These are phyloP conservation scores for Neurospora sp. DNA, from an alignment of 495 filamentous ascomycete species.

Conservation along the genomic window DNA sequence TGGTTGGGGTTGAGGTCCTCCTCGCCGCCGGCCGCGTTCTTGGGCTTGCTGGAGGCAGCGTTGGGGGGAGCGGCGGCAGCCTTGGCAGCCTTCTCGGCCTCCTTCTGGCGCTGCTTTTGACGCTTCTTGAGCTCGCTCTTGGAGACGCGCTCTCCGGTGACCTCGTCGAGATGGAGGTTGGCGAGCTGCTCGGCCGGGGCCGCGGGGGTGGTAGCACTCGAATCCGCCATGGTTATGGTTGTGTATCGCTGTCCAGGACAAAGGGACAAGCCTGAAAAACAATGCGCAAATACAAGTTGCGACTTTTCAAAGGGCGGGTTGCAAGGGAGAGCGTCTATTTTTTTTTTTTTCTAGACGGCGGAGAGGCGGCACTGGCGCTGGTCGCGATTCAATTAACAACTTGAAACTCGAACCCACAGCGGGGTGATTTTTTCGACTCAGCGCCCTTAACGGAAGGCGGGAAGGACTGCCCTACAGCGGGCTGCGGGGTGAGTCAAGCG, in stretches of 20 bases:
- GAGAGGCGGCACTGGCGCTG: background rate
- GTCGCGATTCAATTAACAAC: background rate
- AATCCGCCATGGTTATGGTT: constrained; percentile 42
- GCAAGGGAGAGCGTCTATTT: background rate
- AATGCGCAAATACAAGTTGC: background rate
- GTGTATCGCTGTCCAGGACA: background rate
- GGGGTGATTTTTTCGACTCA: background rate
- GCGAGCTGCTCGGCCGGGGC: constrained; percentile 47
- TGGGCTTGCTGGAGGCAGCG: constrained; percentile 58
- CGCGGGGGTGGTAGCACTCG: constrained; percentile 22
- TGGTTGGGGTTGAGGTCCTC: constrained; percentile 73
- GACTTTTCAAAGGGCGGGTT: background rate
- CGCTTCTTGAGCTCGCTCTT: constrained; percentile 93
- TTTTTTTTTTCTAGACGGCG: background rate
- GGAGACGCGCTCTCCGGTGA: constrained; percentile 73
- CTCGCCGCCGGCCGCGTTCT: constrained; percentile 34
- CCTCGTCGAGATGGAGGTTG: constrained; percentile 73
- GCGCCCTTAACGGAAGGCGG: background rate
- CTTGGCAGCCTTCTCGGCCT: constrained; percentile 80
- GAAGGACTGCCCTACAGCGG: background rate
- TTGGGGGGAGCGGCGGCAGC: constrained; percentile 63
- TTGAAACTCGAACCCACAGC: background rate
- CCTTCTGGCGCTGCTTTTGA: constrained; percentile 79
- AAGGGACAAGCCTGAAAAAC: background rate
- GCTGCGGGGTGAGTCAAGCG: background rate